Conservation (phyloP, 2,329 filamentous ascomycete genomes). For the Grosmannia huntii region DNA sequence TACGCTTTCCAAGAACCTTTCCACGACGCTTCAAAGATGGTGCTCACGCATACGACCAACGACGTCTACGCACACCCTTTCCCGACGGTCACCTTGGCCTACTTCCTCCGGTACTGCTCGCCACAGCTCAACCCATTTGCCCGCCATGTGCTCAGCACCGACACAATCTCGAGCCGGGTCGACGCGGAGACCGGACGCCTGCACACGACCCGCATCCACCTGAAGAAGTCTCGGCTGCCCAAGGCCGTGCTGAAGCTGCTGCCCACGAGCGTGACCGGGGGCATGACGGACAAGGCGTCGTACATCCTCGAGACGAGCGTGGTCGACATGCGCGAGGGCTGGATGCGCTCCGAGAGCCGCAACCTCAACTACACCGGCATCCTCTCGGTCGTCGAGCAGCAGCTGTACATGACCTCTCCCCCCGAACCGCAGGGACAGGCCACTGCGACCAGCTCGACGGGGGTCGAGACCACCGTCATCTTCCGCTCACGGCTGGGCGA, state of each 20-base stretch:
- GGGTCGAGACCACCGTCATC: constrained; percentile 61
- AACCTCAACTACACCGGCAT: constrained; percentile 78
- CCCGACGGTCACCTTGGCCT: constrained; percentile 74
- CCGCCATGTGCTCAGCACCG: constrained; percentile 69
- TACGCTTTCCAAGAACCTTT: no score
- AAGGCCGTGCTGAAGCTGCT: constrained; percentile 63
- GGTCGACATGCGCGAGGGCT: constrained; percentile 66
- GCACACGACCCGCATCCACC: constrained; percentile 65
- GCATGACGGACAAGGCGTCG: constrained; percentile 53
- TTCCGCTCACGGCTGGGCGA: constrained; percentile 63
- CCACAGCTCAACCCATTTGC: constrained; percentile 64
- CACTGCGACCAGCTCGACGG: constrained; percentile 30
- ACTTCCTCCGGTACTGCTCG: constrained; percentile 75
- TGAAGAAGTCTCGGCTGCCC: constrained; percentile 71
- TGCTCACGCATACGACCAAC: constrained; percentile 51
- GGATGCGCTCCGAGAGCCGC: constrained; percentile 70
- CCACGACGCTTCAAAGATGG: constrained; percentile 35
- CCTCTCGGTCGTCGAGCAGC: constrained; percentile 63
- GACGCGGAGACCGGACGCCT: constrained; percentile 63
- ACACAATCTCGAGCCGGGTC: constrained; percentile 63
- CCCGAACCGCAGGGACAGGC: background rate
- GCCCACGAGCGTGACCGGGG: constrained; percentile 56
- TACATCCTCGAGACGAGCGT: constrained; percentile 73
- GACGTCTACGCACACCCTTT: constrained; percentile 72
- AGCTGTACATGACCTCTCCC: constrained; percentile 44